Conservation (phyloP, 495 filamentous ascomycete species). For the Neurospora intermedia region DNA sequence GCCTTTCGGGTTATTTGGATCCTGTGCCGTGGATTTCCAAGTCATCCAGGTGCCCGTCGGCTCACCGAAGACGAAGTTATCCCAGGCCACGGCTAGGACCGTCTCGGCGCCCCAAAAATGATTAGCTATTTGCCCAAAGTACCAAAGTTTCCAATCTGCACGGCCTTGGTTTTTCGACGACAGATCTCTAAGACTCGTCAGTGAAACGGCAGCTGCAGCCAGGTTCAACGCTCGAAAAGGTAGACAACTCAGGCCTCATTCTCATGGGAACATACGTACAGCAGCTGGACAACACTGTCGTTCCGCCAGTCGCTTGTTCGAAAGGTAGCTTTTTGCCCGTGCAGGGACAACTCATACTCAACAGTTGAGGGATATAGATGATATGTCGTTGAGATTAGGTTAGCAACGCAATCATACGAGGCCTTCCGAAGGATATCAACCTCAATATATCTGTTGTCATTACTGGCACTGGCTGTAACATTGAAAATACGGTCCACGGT, state of each 20-base stretch:
- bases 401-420: not conserved
- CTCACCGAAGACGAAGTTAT: fast-evolving
- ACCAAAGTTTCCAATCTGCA: not conserved
- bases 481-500: not conserved
- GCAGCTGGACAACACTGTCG: not conserved
- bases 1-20: not conserved
- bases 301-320: not conserved
- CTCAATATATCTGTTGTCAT: not conserved
- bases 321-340: not conserved
- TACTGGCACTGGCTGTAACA: not conserved
- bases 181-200: not conserved
- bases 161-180: too few species aligned
- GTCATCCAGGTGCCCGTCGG: not conserved
- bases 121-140: not conserved
- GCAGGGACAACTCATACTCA: not conserved
- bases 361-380: not conserved
- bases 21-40: not conserved
- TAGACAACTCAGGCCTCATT: too few species aligned
- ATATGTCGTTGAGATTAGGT: not conserved
- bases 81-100: not conserved
- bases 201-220: too few species aligned
- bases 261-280: not conserved
- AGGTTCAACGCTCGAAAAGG: too few species aligned
- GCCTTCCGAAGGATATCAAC: not conserved
- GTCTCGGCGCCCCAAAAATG: not conserved